Evolutionary conservation across 2,329 filamentous ascomycete genomes (phyloP).

Genomic region (Phaeomoniella chlamydospora): DNA sequence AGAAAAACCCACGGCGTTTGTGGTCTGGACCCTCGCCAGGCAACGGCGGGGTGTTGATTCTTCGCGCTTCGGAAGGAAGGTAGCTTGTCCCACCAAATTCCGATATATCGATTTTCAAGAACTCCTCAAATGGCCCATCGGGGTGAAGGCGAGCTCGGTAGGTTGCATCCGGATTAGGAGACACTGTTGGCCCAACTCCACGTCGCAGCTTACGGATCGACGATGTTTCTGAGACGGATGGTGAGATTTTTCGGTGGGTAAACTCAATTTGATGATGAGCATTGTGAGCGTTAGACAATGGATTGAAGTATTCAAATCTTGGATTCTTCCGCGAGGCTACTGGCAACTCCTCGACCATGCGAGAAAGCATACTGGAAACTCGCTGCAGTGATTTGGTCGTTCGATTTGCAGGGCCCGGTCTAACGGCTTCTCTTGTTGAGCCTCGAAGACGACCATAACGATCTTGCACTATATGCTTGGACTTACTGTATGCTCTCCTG

Average conservation of each 20-base stretch:
- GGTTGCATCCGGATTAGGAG: constrained; percentile 10
- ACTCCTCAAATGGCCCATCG: constrained; percentile 9
- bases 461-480: background rate
- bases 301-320: background rate
- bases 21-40: constrained; percentile 7
- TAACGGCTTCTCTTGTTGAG: background rate
- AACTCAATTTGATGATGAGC: background rate
- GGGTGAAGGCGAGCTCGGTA: constrained; percentile 4
- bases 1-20: constrained; percentile 10
- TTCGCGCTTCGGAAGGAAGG: constrained; percentile 12
- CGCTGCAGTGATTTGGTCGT: background rate
- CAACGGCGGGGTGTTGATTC: constrained; percentile 12
- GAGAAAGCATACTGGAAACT: background rate
- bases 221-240: constrained; percentile 8
- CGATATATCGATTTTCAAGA: constrained; percentile 13
- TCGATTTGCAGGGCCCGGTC: background rate
- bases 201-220: constrained; percentile 8
- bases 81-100: constrained; percentile 12
- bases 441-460: background rate
- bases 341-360: background rate
- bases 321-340: background rate
- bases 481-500: background rate
- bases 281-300: background rate
- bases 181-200: constrained; percentile 9
- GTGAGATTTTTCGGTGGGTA: no score